These are phyloP conservation scores for Alternaria atra DNA, from an alignment of 2,329 filamentous ascomycete genomes.

Conservation along the genomic window DNA sequence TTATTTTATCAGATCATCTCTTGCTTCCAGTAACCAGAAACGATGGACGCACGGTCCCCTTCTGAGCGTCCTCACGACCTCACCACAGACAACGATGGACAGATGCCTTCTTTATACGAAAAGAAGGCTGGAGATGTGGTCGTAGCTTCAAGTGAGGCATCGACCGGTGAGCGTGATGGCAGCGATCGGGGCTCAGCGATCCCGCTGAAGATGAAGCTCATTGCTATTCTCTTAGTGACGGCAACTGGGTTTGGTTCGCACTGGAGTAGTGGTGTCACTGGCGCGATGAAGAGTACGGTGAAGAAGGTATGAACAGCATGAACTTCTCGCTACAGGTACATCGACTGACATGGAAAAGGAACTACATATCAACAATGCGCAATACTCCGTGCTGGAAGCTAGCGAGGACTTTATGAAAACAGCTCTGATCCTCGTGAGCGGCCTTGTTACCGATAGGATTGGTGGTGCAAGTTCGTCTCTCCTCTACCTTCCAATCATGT, in stretches of 20 bases:
- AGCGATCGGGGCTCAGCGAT: constrained; percentile 14
- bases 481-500: background rate
- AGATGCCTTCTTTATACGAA: background rate
- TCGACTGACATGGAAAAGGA: constrained; percentile 38
- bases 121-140: constrained; percentile 6
- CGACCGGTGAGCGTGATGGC: background rate
- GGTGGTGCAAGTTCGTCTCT: constrained; percentile 59
- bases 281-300: constrained; percentile 68
- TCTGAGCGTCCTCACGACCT: background rate
- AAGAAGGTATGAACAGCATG: constrained; percentile 58
- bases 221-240: constrained; percentile 61
- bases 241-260: constrained; percentile 67
- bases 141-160: constrained; percentile 17
- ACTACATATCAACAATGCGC: constrained; percentile 67
- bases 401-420: constrained; percentile 71
- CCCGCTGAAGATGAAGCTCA: constrained; percentile 43
- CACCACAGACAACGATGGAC: background rate
- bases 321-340: background rate
- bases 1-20: constrained; percentile 9
- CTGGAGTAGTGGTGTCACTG: constrained; percentile 69
- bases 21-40: background rate
- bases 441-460: constrained; percentile 66
- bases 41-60: background rate
- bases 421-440: constrained; percentile 63
- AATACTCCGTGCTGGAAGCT: constrained; percentile 67